These are phyloP conservation scores for Ceriops zippeliana DNA, from an alignment of 345 rosid genomes.

Conservation along the genomic window DNA sequence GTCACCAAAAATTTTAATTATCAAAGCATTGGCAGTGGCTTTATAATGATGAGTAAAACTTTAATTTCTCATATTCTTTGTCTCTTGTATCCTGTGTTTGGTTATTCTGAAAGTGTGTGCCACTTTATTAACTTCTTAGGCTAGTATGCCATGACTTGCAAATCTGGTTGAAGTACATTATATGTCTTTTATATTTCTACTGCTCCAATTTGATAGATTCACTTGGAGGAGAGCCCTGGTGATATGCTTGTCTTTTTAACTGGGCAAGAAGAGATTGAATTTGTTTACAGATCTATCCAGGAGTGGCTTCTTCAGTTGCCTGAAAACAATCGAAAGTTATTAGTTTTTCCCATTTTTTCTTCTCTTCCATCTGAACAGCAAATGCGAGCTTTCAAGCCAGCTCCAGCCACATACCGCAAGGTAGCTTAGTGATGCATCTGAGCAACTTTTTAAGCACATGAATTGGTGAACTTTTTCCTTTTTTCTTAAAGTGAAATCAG, in stretches of 20 bases:
- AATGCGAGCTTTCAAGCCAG: conserved; percentile 65
- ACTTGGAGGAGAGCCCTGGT: conserved; percentile 72
- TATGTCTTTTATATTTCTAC: conserved; percentile 8
- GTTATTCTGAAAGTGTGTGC: background rate
- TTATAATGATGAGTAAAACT: too few species aligned
- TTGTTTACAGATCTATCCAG: conserved; percentile 64
- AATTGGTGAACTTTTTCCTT: background rate
- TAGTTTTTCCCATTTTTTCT: conserved; percentile 64
- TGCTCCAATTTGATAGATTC: conserved; percentile 50
- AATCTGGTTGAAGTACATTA: background rate
- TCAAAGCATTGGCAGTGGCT: background rate
- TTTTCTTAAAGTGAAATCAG: background rate
- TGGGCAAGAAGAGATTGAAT: conserved; percentile 96
- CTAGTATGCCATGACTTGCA: background rate
- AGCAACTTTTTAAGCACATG: conserved; percentile 2
- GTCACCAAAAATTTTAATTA: background rate
- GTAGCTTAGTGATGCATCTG: conserved; percentile 32
- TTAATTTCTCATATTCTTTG: conserved; percentile 8
- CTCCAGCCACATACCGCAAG: conserved; percentile 75
- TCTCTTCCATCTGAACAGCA: conserved; percentile 94
- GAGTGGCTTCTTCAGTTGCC: conserved; percentile 63
- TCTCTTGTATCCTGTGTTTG: background rate
- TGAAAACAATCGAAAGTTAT: conserved; percentile 51
- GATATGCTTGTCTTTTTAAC: conserved; percentile 92
- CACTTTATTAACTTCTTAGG: background rate